Conservation (phyloP, 176 grass and related monocot genomes). For the Oryza meyeriana region DNA sequence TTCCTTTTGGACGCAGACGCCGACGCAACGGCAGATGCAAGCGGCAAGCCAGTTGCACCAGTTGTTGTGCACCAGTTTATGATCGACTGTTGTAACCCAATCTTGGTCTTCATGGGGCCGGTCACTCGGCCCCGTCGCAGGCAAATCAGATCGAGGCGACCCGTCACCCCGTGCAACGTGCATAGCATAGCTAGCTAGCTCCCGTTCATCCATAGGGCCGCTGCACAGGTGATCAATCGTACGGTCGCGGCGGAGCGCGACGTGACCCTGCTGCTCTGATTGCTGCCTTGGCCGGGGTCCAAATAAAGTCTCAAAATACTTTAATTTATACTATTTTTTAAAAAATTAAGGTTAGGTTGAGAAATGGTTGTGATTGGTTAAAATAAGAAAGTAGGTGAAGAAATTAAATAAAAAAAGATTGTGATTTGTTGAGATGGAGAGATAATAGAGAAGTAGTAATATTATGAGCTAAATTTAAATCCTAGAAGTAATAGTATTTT, state of each 20-base stretch:
- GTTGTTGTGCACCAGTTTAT: not conserved
- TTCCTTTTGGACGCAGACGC: not conserved
- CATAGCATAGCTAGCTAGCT: not conserved
- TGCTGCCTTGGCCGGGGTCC: not conserved
- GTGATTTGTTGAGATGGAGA: too few species aligned
- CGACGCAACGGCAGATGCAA: conserved; percentile 8
- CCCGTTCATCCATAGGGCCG: not conserved
- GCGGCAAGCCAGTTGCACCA: not conserved
- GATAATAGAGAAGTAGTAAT: too few species aligned
- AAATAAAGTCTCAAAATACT: too few species aligned
- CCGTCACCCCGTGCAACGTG: not conserved
- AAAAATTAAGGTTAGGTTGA: too few species aligned
- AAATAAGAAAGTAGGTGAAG: too few species aligned
- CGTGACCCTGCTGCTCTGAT: not conserved
- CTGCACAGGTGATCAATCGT: not conserved
- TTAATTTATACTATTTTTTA: too few species aligned
- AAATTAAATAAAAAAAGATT: too few species aligned
- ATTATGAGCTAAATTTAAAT: too few species aligned
- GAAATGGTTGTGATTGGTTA: too few species aligned
- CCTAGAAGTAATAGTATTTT: too few species aligned
- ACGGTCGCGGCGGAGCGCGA: not conserved
- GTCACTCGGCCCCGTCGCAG: not conserved
- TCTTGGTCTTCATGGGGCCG: not conserved
- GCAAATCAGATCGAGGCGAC: not conserved
- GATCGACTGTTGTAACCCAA: not conserved